phyloP scores from a whole-genome alignment of 116 monocot genomes.

The Cymodocea nodosa region DNA sequence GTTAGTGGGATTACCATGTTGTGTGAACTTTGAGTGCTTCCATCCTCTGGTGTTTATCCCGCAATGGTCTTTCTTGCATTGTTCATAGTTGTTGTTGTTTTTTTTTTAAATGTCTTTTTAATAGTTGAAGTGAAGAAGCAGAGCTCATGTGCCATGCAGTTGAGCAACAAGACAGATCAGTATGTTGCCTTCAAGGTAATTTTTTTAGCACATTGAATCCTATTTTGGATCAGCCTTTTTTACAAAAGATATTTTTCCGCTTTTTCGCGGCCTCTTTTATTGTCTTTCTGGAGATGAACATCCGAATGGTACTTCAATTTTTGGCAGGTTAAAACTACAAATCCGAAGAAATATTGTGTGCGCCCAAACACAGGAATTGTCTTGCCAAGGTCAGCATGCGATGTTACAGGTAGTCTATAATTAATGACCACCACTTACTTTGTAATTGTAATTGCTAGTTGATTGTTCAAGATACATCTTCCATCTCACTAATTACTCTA shows the following conservation, averaged over 20 bases:
- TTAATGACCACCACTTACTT: not conserved
- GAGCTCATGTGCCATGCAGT: constrained; percentile 57
- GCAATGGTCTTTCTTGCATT: not conserved
- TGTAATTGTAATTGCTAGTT: not conserved
- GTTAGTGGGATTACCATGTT: too few relatives aligned
- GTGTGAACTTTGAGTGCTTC: too few relatives aligned
- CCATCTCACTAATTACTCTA: not conserved
- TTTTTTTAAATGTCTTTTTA: not conserved
- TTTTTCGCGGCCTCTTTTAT: not conserved
- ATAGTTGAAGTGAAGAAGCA: constrained; percentile 53
- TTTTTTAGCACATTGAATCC: not conserved
- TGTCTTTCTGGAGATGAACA: not conserved
- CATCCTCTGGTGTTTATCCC: too few relatives aligned
- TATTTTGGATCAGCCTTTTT: not conserved
- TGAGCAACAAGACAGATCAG: constrained; percentile 65
- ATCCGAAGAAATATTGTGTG: constrained; percentile 82
- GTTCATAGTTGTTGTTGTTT: not conserved
- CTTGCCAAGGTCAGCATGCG: constrained; percentile 41
- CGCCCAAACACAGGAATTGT: constrained; percentile 67
- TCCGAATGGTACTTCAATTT: not conserved
- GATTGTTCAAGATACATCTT: not conserved
- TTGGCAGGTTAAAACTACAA: constrained; percentile 86
- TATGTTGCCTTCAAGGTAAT: constrained; percentile 72
- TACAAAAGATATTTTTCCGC: not conserved
- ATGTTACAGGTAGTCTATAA: constrained; percentile 40